phyloP scores from a whole-genome alignment of 2,329 filamentous ascomycete species.

The Aspergillus calidoustus region DNA sequence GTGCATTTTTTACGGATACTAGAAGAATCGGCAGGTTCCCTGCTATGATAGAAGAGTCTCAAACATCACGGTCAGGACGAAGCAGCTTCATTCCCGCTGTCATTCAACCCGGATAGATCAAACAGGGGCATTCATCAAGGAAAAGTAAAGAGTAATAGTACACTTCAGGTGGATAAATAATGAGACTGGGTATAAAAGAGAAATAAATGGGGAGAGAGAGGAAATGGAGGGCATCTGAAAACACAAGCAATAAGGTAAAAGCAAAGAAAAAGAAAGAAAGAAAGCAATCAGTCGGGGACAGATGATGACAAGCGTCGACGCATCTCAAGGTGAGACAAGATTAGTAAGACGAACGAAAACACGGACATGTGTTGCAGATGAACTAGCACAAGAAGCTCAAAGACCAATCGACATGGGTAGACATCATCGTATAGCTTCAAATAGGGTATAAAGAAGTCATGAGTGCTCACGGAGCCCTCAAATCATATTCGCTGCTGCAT shows the following conservation, averaged over 20 bases:
- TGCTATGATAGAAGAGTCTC: background rate
- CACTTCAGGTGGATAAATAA: conserved; percentile 23
- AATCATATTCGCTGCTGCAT: conserved; percentile 40
- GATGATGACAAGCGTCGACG: conserved; percentile 5
- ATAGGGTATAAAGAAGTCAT: conserved; percentile 28
- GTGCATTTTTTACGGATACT: background rate
- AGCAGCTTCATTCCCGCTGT: conserved; percentile 4
- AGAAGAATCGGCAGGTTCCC: background rate
- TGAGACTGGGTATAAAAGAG: conserved; percentile 29
- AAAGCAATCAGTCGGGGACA: conserved; percentile 11
- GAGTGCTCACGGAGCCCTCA: conserved; percentile 26
- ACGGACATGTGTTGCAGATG: conserved; percentile 1
- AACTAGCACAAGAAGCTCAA: conserved; percentile 4
- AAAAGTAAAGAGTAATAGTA: conserved; percentile 26
- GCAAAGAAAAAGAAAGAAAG: conserved; percentile 13
- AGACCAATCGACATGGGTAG: conserved; percentile 10
- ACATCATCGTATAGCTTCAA: conserved; percentile 31
- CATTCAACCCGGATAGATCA: conserved; percentile 13
- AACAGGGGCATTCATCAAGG: conserved; percentile 26
- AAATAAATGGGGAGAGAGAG: conserved; percentile 16
- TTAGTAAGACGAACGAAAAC: conserved; percentile 13
- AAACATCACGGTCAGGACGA: background rate
- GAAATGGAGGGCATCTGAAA: conserved; percentile 4
- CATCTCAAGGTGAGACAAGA: conserved; percentile 8
- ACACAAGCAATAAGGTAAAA: background rate